Base-by-base conservation (phyloP, 805 yeast genomes). In the Wickerhamiella occidentalis region DNA sequence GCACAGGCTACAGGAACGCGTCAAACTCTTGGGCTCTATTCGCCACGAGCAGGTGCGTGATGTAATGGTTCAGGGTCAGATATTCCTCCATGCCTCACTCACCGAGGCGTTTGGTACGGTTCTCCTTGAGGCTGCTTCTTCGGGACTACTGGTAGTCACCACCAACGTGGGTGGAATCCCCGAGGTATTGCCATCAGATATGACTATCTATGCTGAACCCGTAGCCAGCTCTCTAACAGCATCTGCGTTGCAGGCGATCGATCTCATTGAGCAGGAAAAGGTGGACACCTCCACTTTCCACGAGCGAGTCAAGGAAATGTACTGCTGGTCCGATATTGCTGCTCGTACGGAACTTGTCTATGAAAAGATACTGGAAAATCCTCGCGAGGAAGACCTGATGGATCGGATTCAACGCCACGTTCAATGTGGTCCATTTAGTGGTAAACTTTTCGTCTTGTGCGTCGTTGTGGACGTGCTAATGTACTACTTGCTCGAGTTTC, bases 61-160 rank as follows among this genome's bases (percentile, higher is more conserved):
- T 56, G 84, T 90, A 11, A 85, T 92, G 95, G 79, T 87, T 5
- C 76, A 79, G 54, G 99, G 98, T 17, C 94, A 92, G 58, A 90
- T 92, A 9, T 92, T 88, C 62, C 65, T 92, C 25, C 97, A 92
- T 64, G 88, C 98, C 0, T 80, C 96, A 0, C 70, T 92, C 37
- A 92, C 97, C 0, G 99, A 92, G 63, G 98, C 97, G 0, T 92
- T 92, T 66, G 99, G 99, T 2, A 92, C 98, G 0, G 97, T 86
- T 0, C 68, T 92, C 9, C 95, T 92, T 0, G 99, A 92, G 62
- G 99, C 99, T 0, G 98, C 96, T 0, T 82, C 95, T 1, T 92
- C 97, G 69, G 96, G 96, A 0, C 64, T 92, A 33, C 71, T 85
- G 17, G 95, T 92, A 1, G 98, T 92, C 0, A 87, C 96, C 0